Evolutionary conservation across 495 filamentous ascomycete genomes (phyloP).

Genomic region (Penicillium waksmanii): DNA sequence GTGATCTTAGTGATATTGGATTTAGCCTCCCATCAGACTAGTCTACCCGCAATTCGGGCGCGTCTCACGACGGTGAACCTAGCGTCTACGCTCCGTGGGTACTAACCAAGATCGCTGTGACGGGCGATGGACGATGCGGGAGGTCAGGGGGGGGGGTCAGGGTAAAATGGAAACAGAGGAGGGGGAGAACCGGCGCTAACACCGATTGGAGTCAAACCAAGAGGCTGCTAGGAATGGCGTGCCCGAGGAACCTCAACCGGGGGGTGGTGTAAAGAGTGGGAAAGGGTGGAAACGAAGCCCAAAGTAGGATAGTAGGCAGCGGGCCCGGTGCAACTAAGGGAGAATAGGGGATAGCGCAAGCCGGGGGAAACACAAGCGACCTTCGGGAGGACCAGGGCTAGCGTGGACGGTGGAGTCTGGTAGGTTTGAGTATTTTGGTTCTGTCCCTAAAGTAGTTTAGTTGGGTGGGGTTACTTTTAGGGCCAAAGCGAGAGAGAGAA

Average conservation of each 20-base stretch:
- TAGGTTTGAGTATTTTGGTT: not conserved
- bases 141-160: constrained; percentile 17
- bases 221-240: constrained; percentile 39
- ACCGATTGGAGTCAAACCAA: constrained; percentile 8
- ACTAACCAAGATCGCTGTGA: constrained; percentile 39
- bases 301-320: constrained; percentile 23
- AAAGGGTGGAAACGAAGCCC: constrained; percentile 22
- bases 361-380: constrained; percentile 41
- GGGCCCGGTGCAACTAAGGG: constrained; percentile 27
- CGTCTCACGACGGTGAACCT: constrained; percentile 39
- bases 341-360: constrained; percentile 41
- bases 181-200: constrained; percentile 4
- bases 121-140: constrained; percentile 25
- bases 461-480: not conserved
- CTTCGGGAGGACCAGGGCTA: constrained; percentile 38
- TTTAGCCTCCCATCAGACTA: constrained; percentile 43
- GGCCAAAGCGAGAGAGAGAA: constrained; percentile 19
- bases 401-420: constrained; percentile 11
- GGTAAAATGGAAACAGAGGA: constrained; percentile 16
- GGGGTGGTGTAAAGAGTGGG: not conserved
- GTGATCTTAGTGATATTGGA: constrained; percentile 31
- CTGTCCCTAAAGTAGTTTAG: not conserved
- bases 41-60: constrained; percentile 49
- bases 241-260: constrained; percentile 42
- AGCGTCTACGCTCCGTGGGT: constrained; percentile 44